Evolutionary conservation across 2,329 filamentous ascomycete species (phyloP), one percentile per base, ranked within the genome.

Genomic region (Colletotrichum lini): DNA sequence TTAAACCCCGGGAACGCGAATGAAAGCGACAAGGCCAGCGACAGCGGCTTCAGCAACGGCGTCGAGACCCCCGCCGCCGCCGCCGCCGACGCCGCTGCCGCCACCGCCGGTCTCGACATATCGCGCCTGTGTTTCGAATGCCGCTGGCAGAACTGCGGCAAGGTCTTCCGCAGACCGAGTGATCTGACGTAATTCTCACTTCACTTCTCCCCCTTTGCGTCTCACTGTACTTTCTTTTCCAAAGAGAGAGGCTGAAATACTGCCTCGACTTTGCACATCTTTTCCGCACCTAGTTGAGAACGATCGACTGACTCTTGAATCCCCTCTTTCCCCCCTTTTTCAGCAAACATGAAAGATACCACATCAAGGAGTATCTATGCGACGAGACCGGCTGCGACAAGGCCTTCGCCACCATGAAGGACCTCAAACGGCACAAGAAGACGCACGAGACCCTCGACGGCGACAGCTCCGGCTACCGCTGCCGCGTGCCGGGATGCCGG

Each of bases 381-480:
- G 50, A 65, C 38, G 56, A 67, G 26, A 30, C 49, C 18, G 67
- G 64, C 49, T 77, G 76, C 65, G 54, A 67, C 45, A 72, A 74
- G 45, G 75, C 73, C 40, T 77, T 77, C 38, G 70, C 76, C 30
- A 77, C 76, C 42, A 72, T 74, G 42, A 77, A 77, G 68, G 76
- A 77, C 68, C 73, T 77, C 18, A 77, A 76, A 73, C 73, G 76
- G 13, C 76, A 77, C 61, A 53, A 69, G 54, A 65, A 53, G 50
- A 74, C 73, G 63, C 73, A 75, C 65, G 67, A 63, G 44, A 73
- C 67, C 35, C 56, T 66, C 60, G 70, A 70, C 56, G 67, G 66
- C 23, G 59, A 67, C 66, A 74, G 70, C 60, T 72, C 67, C n/a
- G 74, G 75, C n/a, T 77, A 76, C 71, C 72, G 70, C 26, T 77